Base-by-base conservation (phyloP, 352 stramenopile genomes). In the Thalassiosira mediterranea region DNA sequence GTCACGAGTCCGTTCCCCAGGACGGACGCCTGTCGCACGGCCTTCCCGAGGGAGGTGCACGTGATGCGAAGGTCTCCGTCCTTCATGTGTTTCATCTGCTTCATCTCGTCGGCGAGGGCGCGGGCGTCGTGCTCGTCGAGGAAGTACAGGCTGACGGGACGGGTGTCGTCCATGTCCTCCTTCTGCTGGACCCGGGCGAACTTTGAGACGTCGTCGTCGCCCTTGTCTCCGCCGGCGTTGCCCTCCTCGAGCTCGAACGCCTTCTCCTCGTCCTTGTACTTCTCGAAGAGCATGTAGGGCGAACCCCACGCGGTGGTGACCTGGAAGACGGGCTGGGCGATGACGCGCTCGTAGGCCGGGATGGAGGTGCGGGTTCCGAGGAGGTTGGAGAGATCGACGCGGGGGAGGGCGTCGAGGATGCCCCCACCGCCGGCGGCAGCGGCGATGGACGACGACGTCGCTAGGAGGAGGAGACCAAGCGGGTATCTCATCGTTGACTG, bases 261-360 rank as follows among this genome's bases (percentile, higher is more conserved):
- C 37, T 48, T 71, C 49, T 83, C 74, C 42, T 78, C 62, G 21
- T 78, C 59, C 49, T 82, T 76, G 72, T 72, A 82, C 32, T 72
- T 76, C 71, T 92, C 87, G 49, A 89, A 89, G 40, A 83, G 87
- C 75, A 92, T 88, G 65, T 92, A 92, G 5, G 87, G 72, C 34
- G 68, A 83, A 46, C 87, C 87, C 81, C 82, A 90, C 13, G 79
- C 44, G 4, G 84, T 91, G 4, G 87, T 92, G 5, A 92, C 87
- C 62, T 87, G 70, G 64, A 92, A 92, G 28, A 90, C 87, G 4
- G 87, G 87, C 60, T 89, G 79, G 19, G 76, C 76, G 26, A 70
- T 53, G 23, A 90, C 76, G 13, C 82, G 76, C 53, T 92, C 86
- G 72, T 92, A 90, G 4, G 74, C 68, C 7, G 76, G 62, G 31